Evolutionary conservation across 192 early-diverging fungal species (phyloP).

Genomic region (Lobosporangium transversale): DNA sequence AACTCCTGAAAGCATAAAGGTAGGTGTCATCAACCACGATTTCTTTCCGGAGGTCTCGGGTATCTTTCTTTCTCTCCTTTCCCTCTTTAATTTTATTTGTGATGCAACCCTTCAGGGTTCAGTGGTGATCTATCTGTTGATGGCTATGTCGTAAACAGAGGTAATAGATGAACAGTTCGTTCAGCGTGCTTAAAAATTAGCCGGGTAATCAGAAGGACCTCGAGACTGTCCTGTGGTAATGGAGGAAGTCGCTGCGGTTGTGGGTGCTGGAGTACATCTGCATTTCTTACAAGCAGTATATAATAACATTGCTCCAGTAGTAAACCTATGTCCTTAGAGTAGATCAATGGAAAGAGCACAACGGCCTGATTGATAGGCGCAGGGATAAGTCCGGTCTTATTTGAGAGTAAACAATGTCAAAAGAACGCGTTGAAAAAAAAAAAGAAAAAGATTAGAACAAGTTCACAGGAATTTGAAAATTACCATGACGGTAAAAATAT

Average conservation of each 20-base stretch:
- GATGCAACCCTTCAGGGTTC: not conserved
- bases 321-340: constrained; percentile 27
- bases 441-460: not conserved
- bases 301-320: constrained; percentile 48
- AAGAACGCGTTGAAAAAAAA: not conserved
- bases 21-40: too few species aligned
- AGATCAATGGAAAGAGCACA: constrained; percentile 36
- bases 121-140: not conserved
- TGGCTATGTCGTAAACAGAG: constrained; percentile 12
- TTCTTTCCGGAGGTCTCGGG: too few species aligned
- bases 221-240: not conserved
- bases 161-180: constrained; percentile 34
- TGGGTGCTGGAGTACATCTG: constrained; percentile 15
- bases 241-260: not conserved
- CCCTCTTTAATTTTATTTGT: too few species aligned
- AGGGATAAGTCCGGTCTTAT: constrained; percentile 40
- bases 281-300: constrained; percentile 33
- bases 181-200: constrained; percentile 39
- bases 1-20: too few species aligned
- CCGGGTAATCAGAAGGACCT: constrained; percentile 19
- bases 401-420: not conserved
- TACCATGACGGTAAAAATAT: too few species aligned
- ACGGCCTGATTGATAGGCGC: constrained; percentile 32
- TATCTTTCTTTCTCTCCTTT: too few species aligned
- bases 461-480: too few species aligned